Conservation (phyloP, 495 filamentous ascomycete species). For the Thermochaetoides thermophila region DNA sequence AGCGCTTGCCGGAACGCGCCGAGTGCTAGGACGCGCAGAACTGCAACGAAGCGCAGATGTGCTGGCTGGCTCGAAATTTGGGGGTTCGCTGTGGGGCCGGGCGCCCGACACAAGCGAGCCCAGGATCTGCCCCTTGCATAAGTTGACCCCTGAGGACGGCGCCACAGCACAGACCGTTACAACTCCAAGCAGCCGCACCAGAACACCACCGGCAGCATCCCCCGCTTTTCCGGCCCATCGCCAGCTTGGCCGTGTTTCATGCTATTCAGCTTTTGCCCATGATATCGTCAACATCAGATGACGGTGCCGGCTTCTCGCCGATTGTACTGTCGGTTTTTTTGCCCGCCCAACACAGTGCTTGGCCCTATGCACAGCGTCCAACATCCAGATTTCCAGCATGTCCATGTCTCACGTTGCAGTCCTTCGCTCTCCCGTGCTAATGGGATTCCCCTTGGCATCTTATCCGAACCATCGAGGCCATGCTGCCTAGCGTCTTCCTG, state of each 20-base stretch:
- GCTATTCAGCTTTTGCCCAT: constrained; percentile 2
- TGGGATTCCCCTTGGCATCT: constrained; percentile 5
- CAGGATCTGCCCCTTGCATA: constrained; percentile 7
- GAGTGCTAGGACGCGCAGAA: background rate
- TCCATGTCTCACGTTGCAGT: too few species aligned
- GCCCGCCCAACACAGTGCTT: too few species aligned
- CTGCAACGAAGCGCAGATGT: too few species aligned
- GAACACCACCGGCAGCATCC: constrained; percentile 4
- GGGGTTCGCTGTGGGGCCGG: constrained; percentile 2
- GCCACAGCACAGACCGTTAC: constrained; percentile 1
- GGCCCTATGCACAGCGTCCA: too few species aligned
- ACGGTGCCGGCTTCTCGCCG: background rate
- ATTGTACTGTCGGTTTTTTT: too few species aligned
- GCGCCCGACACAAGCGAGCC: constrained; percentile 7
- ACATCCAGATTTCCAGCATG: too few species aligned
- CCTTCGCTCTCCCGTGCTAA: constrained; percentile 2
- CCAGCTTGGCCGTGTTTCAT: constrained; percentile 10
- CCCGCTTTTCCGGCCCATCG: constrained; percentile 9
- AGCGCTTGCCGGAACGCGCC: constrained; percentile 2
- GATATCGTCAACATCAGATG: constrained; percentile 2
- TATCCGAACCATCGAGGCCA: too few species aligned
- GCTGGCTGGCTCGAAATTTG: constrained; percentile 5
- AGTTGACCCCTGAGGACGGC: constrained; percentile 1
- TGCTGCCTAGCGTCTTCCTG: too few species aligned
- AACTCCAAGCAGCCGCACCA: constrained; percentile 1